Percentiles rank a stretch among this genome's conserved stretches.
These are phyloP conservation scores for Vanilla planifolia DNA, from an alignment of 106 monocot genomes.

Conservation along the genomic window DNA sequence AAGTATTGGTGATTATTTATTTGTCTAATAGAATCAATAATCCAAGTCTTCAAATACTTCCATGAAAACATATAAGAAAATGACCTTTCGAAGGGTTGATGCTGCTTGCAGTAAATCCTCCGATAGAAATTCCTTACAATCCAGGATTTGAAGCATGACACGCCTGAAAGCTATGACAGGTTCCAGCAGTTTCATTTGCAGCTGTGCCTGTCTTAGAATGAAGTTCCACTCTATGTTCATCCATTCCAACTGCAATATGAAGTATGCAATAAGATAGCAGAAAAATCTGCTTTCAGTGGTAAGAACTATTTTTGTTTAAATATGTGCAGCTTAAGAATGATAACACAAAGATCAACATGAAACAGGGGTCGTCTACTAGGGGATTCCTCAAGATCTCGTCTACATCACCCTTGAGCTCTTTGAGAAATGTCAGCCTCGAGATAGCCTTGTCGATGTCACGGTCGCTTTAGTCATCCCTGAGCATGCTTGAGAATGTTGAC, in stretches of 20 bases:
- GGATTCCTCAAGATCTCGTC: too few species aligned
- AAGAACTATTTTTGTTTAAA: not conserved
- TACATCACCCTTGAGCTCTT: too few species aligned
- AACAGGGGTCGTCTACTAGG: not conserved
- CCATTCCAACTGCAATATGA: slow-evolving; percentile 39
- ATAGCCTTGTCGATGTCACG: too few species aligned
- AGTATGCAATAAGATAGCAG: not conserved
- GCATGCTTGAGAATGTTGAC: too few species aligned
- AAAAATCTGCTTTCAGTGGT: not conserved
- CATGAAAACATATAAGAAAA: slow-evolving; percentile 7
- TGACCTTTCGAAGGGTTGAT: slow-evolving; percentile 82
- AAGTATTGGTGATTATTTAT: not conserved
- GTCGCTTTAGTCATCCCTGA: too few species aligned
- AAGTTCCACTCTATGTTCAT: slow-evolving; percentile 67
- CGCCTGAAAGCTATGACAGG: slow-evolving; percentile 85
- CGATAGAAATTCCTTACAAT: slow-evolving; percentile 59
- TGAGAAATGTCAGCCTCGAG: too few species aligned
- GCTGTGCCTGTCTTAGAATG: slow-evolving; percentile 56
- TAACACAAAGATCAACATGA: not conserved
- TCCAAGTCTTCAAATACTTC: too few species aligned
- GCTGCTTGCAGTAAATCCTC: slow-evolving; percentile 83
- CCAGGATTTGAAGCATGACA: slow-evolving; percentile 73
- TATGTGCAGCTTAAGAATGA: not conserved
- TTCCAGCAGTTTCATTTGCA: slow-evolving; percentile 74
- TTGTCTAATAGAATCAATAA: too few species aligned